A percentile compares a stretch with the other conserved stretches of the same genome.
Evolutionary conservation across 140 eudicot genomes (phyloP).

Genomic region (Senecio squalidus): DNA sequence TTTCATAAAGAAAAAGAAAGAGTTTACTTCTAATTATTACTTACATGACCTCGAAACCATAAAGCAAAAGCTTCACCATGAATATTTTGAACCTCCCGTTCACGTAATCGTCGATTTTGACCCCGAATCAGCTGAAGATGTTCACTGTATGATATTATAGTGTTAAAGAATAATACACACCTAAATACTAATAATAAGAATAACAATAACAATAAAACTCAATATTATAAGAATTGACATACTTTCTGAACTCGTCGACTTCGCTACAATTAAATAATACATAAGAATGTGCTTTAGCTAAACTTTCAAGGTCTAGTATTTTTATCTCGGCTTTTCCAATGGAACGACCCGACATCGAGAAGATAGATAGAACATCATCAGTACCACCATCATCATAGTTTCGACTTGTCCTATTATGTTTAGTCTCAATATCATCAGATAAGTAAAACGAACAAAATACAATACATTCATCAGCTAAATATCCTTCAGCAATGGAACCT

Average conservation of each 20-base stretch:
- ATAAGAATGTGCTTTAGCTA: slow-evolving; percentile 3
- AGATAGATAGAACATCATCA: neutral
- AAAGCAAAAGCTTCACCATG: slow-evolving; percentile 10
- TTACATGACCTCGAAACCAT: slow-evolving; percentile 18
- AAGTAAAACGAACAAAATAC: too few relatives aligned
- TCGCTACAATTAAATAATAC: neutral
- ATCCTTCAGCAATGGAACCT: too few relatives aligned
- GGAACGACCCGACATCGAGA: too few relatives aligned
- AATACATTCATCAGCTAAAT: too few relatives aligned
- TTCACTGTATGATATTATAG: too few relatives aligned
- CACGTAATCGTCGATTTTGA: too few relatives aligned
- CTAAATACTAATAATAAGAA: neutral
- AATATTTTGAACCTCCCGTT: neutral
- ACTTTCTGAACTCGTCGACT: slow-evolving; percentile 1
- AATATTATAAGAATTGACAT: too few relatives aligned
- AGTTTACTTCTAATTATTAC: neutral
- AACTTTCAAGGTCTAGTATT: neutral
- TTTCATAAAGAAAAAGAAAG: neutral
- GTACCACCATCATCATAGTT: slow-evolving; percentile 10
- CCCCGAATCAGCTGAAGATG: too few relatives aligned
- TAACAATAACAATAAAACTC: neutral
- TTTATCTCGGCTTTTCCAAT: too few relatives aligned
- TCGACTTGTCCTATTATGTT: too few relatives aligned
- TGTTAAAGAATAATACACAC: too few relatives aligned
- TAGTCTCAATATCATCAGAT: too few relatives aligned